These are phyloP conservation scores for Kodamaea fungicola DNA, from an alignment of 1,139 yeast species.

Conservation along the genomic window DNA sequence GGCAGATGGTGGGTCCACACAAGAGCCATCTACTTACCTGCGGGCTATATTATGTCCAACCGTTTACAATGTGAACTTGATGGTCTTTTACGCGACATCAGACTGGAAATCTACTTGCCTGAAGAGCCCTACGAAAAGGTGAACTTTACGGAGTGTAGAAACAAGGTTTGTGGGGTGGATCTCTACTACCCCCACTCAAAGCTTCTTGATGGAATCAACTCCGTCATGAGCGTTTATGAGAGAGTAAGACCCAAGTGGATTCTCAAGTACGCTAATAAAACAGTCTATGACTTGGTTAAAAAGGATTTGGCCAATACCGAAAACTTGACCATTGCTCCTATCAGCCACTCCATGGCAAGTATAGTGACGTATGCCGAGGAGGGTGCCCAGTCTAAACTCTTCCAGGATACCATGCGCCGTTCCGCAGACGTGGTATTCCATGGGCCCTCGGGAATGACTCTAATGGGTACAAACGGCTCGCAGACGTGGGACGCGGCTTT, in stretches of 20 bases:
- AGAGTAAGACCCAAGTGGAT: conserved; percentile 77
- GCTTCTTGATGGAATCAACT: conserved; percentile 62
- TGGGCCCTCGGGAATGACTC: conserved; percentile 88
- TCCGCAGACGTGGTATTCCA: conserved; percentile 78
- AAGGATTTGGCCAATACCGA: conserved; percentile 81
- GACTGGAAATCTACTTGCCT: conserved; percentile 69
- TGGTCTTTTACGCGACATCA: conserved; percentile 58
- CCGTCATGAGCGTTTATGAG: conserved; percentile 60
- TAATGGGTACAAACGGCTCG: conserved; percentile 96
- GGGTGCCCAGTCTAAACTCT: conserved; percentile 65
- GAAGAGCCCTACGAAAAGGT: conserved; percentile 59
- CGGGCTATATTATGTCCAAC: conserved; percentile 74
- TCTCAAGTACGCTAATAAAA: conserved; percentile 47
- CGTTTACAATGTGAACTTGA: conserved; percentile 56
- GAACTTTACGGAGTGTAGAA: conserved; percentile 67
- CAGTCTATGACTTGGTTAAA: conserved; percentile 59
- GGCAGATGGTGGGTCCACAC: conserved; percentile 99
- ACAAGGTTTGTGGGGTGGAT: conserved; percentile 88
- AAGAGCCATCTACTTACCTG: conserved; percentile 83
- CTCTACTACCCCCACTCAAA: conserved; percentile 88
- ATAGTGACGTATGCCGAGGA: conserved; percentile 67
- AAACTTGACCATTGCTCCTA: conserved; percentile 88
- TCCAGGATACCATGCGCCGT: conserved; percentile 52
- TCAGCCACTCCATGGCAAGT: conserved; percentile 80
- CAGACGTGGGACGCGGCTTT: conserved; percentile 98